Percentiles rank a stretch among this genome's conserved stretches.
phyloP scores from a whole-genome alignment of 78 protist species.

The Tieghemostelium lacteum region DNA sequence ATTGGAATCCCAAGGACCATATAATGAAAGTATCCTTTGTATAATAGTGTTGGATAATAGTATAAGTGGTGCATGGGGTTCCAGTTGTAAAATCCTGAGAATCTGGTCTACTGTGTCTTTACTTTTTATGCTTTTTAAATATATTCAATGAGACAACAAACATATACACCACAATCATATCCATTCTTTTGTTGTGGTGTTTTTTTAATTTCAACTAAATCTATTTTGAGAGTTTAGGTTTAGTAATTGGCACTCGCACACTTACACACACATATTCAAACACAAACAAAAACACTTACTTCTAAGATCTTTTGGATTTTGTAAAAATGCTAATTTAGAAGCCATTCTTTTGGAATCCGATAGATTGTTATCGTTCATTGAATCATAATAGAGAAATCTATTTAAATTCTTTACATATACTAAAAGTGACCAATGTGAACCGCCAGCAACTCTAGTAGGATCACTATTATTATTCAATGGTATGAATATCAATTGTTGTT shows the following conservation, averaged over 20 bases:
- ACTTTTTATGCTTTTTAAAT: too few species aligned
- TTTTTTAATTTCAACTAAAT: background rate
- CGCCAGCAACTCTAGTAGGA: constrained; percentile 50
- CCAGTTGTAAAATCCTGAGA: background rate
- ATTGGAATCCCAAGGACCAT: constrained; percentile 25
- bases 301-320: background rate
- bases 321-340: constrained; percentile 5
- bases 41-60: too few species aligned
- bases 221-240: background rate
- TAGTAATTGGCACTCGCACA: background rate
- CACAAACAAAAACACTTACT: background rate
- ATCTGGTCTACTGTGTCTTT: background rate
- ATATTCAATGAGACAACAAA: background rate
- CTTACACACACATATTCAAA: too few species aligned
- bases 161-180: constrained; percentile 64
- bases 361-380: constrained; percentile 3
- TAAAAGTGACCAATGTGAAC: constrained; percentile 61
- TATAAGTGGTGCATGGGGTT: too few species aligned
- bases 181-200: constrained; percentile 57
- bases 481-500: constrained; percentile 19
- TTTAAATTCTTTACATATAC: constrained; percentile 17
- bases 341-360: background rate
- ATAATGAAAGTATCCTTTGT: background rate
- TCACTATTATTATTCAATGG: constrained; percentile 44
- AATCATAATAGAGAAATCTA: constrained; percentile 38